phyloP scores from a whole-genome alignment of 75 land plant species.

The Gnetum montanum region DNA sequence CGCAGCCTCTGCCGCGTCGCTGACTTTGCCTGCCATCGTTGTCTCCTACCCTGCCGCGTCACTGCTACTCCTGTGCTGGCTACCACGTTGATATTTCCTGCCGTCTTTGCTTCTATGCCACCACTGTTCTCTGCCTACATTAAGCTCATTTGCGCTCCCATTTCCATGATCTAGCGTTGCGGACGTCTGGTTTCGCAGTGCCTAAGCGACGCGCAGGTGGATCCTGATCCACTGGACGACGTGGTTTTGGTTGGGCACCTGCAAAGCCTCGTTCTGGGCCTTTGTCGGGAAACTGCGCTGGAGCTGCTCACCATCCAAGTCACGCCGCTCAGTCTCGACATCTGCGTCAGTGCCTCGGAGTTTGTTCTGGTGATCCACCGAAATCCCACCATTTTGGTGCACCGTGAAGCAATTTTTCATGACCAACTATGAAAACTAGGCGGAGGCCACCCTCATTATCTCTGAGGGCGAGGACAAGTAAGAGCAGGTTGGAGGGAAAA shows the following conservation, averaged over 20 bases:
- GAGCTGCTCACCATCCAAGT: conserved; percentile 65
- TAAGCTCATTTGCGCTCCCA: too few relatives aligned
- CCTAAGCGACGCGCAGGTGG: conserved; percentile 45
- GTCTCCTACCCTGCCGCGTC: too few relatives aligned
- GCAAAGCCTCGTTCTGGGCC: conserved; percentile 18
- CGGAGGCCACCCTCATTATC: conserved; percentile 40
- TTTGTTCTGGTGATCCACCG: conserved; percentile 40
- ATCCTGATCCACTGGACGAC: conserved; percentile 25
- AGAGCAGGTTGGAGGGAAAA: conserved; percentile 14
- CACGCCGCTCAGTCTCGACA: conserved; percentile 46
- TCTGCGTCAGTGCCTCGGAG: conserved; percentile 22
- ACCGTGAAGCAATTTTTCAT: conserved; percentile 45
- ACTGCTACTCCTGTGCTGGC: too few relatives aligned
- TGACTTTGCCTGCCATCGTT: too few relatives aligned
- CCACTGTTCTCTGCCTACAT: too few relatives aligned
- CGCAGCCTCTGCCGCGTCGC: too few relatives aligned
- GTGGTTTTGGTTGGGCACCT: conserved; percentile 65
- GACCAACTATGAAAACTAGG: conserved; percentile 36
- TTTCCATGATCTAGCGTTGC: too few relatives aligned
- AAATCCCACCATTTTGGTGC: conserved; percentile 43
- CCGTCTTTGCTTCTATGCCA: too few relatives aligned
- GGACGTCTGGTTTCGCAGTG: conserved; percentile 34
- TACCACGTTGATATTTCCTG: too few relatives aligned
- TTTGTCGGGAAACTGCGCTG: conserved; percentile 51
- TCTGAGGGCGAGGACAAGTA: conserved; percentile 52